These are phyloP conservation scores for Claviceps sp. DNA, from an alignment of 2,329 filamentous ascomycete species.

Conservation along the genomic window DNA sequence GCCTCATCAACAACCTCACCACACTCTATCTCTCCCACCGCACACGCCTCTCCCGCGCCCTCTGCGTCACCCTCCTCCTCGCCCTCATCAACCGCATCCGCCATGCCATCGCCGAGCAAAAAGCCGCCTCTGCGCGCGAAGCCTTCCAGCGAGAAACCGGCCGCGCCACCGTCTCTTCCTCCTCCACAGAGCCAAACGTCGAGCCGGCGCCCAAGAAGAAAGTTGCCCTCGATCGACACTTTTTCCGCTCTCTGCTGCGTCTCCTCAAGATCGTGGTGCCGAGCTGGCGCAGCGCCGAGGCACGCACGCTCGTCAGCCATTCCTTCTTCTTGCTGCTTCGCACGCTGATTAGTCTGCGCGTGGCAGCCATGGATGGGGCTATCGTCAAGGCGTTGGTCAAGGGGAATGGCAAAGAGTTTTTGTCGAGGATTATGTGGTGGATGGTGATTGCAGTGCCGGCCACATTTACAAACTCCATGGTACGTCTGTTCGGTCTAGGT, in stretches of 20 bases:
- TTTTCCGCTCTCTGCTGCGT: slow-evolving; percentile 59
- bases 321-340: slow-evolving; percentile 83
- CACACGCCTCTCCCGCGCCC: slow-evolving; percentile 65
- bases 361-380: slow-evolving; percentile 87
- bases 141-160: slow-evolving; percentile 38
- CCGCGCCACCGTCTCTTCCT: slow-evolving; percentile 34
- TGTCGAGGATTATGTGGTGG: slow-evolving; percentile 89
- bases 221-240: slow-evolving; percentile 84
- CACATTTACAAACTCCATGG: slow-evolving; percentile 98
- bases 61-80: slow-evolving; percentile 72
- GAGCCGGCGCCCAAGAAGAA: slow-evolving; percentile 48
- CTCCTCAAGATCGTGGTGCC: slow-evolving; percentile 81
- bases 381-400: slow-evolving; percentile 87
- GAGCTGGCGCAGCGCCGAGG: slow-evolving; percentile 78
- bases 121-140: slow-evolving; percentile 62
- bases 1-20: slow-evolving; percentile 52
- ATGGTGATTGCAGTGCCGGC: slow-evolving; percentile 94
- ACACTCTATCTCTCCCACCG: slow-evolving; percentile 66
- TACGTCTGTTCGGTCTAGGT: slow-evolving; percentile 25
- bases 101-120: slow-evolving; percentile 85
- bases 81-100: slow-evolving; percentile 78
- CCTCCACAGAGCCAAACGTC: slow-evolving; percentile 25
- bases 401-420: slow-evolving; percentile 80
- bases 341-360: slow-evolving; percentile 87
- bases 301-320: slow-evolving; percentile 75